Base-by-base conservation (phyloP, 2,329 filamentous ascomycete species). In the Hypoxylon sp. region DNA sequence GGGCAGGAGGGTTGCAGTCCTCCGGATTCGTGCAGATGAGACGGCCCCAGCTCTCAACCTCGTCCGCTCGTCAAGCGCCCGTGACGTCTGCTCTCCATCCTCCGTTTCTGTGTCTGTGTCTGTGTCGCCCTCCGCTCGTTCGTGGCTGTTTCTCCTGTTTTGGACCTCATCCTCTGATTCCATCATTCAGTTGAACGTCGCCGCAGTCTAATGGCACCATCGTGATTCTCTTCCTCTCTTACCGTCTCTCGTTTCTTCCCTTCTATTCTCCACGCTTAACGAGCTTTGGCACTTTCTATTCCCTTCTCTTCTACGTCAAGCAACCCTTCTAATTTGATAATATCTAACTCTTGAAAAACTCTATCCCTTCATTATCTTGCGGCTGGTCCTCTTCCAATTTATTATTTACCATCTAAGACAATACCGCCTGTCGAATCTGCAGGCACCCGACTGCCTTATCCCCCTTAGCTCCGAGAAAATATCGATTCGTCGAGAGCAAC, bases 401-500 rank as follows among this genome's bases (percentile, higher is more conserved):
- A 54, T 51, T 53, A 43, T 58, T 55, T 63, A 52, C 52, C 23
- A 54, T 59, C 57, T 43, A 38, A 61, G 63, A 60, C 58, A 61
- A 53, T 53, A 47, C 21, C 24, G 38, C 38, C 49, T 55, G 53
- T 62, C 38, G 41, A 57, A 46, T 37, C 61, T 67, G 61, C 62
- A 61, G 51, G 54, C 53, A 60, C 56, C 59, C 61, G 59, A 57
- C 11, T 33, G 29, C 37, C 50, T 24, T n/a, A n/a, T 26, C 46
- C 31, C 31, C 31, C n/a, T 17, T 47, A 46, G 33, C 27, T 48
- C 51, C 46, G 38, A 55, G 35, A 40, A 48, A 15, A 60, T n/a
- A 62, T 70, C 56, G 50, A 67, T 69, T 71, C 62, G 68, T 53
- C 56, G 43, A 63, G 63, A 60, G 31, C 21, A 18, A 33, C 29